phyloP scores from a whole-genome alignment of 169 alveolate species.

The Plasmodium yoelii region DNA sequence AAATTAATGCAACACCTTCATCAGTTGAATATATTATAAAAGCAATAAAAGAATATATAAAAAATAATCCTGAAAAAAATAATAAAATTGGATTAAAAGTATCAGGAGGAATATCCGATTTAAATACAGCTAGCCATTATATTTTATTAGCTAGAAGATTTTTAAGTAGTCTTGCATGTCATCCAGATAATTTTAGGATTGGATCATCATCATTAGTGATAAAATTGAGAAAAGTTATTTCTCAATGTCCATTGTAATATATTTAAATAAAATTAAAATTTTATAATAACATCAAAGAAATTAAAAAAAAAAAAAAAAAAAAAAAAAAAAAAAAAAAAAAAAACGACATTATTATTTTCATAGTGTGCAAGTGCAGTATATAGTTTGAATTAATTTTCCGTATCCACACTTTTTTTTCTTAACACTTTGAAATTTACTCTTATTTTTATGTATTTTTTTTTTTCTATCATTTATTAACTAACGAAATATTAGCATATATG shows the following conservation, averaged over 20 bases:
- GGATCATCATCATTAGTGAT: constrained; percentile 71
- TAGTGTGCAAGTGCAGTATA: background rate
- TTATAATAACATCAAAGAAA: background rate
- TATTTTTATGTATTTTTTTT: background rate
- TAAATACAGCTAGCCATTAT: constrained; percentile 75
- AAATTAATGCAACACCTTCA: constrained; percentile 77
- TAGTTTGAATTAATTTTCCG: background rate
- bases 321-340: too few species aligned
- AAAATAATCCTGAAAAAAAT: constrained; percentile 20
- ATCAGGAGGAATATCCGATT: constrained; percentile 79
- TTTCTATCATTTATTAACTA: background rate
- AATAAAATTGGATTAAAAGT: constrained; percentile 80
- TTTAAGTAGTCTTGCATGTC: constrained; percentile 76
- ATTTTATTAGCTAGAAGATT: constrained; percentile 49
- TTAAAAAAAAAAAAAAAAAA: too few species aligned
- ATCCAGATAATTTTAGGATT: constrained; percentile 62
- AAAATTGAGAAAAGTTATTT: constrained; percentile 34
- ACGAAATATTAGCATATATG: background rate
- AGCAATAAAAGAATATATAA: constrained; percentile 46
- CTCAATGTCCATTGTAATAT: constrained; percentile 25
- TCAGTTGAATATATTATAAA: constrained; percentile 54
- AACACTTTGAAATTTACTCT: background rate
- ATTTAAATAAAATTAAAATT: background rate
- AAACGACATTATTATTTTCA: background rate
- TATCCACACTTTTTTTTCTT: background rate